Conservation (phyloP, 257 asterid species). For the Penstemon davidsonii region DNA sequence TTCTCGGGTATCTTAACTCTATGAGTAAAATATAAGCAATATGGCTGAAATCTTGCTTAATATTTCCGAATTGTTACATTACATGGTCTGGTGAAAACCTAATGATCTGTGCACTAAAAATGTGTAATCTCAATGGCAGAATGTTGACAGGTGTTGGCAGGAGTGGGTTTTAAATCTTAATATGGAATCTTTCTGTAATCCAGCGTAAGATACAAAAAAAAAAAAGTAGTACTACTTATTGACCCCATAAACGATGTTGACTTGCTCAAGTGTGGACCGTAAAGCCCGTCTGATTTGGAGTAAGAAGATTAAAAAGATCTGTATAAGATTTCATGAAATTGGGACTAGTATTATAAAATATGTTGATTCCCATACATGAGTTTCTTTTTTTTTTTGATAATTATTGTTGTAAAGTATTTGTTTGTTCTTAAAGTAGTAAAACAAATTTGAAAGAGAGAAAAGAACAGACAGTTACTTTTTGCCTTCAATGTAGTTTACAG, state of each 20-base stretch:
- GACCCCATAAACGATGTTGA: not conserved
- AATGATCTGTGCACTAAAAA: not conserved
- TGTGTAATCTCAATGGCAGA: constrained; percentile 11
- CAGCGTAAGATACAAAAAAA: not conserved
- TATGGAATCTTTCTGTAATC: not conserved
- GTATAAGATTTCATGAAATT: not conserved
- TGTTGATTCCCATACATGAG: not conserved
- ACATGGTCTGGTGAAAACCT: not conserved
- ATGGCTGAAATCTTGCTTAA: constrained; percentile 5
- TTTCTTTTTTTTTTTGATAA: no score
- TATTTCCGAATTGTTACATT: constrained; percentile 1
- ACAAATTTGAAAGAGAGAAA: not conserved
- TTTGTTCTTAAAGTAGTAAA: constrained; percentile 9
- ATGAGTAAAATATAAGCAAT: constrained; percentile 12
- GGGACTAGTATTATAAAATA: not conserved
- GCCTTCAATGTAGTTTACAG: constrained; percentile 6
- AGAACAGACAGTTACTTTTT: not conserved
- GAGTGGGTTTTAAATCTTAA: not conserved
- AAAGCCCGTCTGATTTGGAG: constrained; percentile 4
- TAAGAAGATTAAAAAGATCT: not conserved
- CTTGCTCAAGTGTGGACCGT: not conserved
- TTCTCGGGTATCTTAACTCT: constrained; percentile 12
- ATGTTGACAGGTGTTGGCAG: not conserved
- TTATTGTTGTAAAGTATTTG: not conserved
- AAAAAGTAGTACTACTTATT: constrained; percentile 8